Evolutionary conservation across 192 early-diverging fungal genomes (phyloP), one percentile per base, ranked within the genome.

Genomic region (Backusella tuberculispora): DNA sequence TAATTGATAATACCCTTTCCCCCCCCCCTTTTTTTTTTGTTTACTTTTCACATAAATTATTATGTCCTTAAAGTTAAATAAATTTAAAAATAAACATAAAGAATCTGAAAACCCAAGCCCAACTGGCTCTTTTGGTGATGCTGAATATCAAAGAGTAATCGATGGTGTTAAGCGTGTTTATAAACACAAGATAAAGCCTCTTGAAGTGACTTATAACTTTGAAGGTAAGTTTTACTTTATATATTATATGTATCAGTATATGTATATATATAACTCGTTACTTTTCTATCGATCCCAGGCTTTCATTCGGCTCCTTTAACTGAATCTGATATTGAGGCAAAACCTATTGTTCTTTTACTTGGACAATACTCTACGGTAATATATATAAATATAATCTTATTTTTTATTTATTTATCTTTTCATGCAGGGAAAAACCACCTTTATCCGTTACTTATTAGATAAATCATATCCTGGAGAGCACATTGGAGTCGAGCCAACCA

Each of bases 401-500:
- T 2, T 34, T 34, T 34, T 34, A 34, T 34, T 34, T 2, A 1
- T 34, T 34, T 34, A 34, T 34, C 2, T 34, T 34, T 34, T 34
- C 29, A 34, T 34, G 29, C 29, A 85, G 84, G 92, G 92, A n/a
- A 95, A 95, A 75, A 92, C 91, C 1, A 92, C 92, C 9, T 95
- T 95, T 77, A 89, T 95, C 60, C 89, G 92, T 73, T 89, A 92
- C 64, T 73, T 95, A 12, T 77, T 95, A 64, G 91, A 90, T 53
- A 89, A 91, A 71, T 85, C 90, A 12, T 95, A 95, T 73, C 93
- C 92, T 10, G 92, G 90, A 5, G 85, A 88, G 21, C 91, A 94
- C 75, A 91, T 94, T 76, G 93, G 93, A 8, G 90, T 91, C 6
- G 93, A 95, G 77, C 93, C 93, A 8, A 89, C 89, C 19, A 95